Conservation (phyloP, 2,329 filamentous ascomycete genomes). For the Fusarium continuum region DNA sequence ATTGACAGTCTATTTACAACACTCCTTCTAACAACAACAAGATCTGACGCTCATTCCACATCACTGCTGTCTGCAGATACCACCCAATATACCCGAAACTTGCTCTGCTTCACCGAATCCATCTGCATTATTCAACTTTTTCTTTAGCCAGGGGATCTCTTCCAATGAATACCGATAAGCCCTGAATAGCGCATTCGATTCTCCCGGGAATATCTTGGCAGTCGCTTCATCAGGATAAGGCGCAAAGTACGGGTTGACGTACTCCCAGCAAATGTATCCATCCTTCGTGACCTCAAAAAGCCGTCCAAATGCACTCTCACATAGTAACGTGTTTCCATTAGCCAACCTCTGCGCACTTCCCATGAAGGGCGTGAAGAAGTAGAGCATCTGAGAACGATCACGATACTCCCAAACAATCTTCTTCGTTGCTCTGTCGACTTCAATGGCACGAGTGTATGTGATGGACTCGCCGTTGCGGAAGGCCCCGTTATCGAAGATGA, state of each 20-base stretch:
- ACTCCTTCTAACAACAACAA: no score
- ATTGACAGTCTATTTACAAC: no score
- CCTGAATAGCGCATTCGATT: slow-evolving; percentile 44
- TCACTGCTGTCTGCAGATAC: slow-evolving; percentile 2
- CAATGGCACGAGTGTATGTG: slow-evolving; percentile 42
- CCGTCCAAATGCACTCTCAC: slow-evolving; percentile 43
- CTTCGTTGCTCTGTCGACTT: slow-evolving; percentile 37
- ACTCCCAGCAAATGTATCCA: slow-evolving; percentile 45
- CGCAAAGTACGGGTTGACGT: slow-evolving; percentile 44
- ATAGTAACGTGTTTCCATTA: slow-evolving; percentile 43
- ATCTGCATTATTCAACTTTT: not conserved
- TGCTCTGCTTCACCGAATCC: not conserved
- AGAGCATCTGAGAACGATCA: slow-evolving; percentile 43
- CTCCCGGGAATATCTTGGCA: slow-evolving; percentile 41
- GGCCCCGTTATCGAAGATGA: slow-evolving; percentile 46
- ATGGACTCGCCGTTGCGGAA: slow-evolving; percentile 45
- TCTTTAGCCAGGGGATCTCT: slow-evolving; percentile 42
- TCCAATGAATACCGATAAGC: slow-evolving; percentile 43
- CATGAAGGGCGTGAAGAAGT: slow-evolving; percentile 47
- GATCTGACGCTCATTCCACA: no score
- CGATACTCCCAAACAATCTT: slow-evolving; percentile 46
- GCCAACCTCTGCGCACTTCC: slow-evolving; percentile 43
- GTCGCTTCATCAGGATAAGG: slow-evolving; percentile 39
- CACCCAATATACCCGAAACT: not conserved
- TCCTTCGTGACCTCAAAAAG: slow-evolving; percentile 43